phyloP scores from a whole-genome alignment of 2,329 filamentous ascomycete genomes.

The Samsoniella hepiali region DNA sequence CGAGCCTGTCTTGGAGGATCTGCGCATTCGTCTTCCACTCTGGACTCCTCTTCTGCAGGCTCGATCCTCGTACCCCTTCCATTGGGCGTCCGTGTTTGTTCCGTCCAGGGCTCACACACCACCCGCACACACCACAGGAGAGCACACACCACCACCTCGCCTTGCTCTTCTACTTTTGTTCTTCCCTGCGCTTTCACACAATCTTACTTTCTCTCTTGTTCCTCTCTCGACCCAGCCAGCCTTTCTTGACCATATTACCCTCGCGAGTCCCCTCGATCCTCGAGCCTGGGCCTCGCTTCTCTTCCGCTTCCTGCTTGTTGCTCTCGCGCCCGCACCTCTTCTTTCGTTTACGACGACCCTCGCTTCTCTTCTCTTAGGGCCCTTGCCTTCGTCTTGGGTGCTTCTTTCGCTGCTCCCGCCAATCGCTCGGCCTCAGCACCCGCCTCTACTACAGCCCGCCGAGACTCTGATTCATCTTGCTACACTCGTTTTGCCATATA shows the following conservation, averaged over 20 bases:
- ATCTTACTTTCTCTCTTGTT: conserved; percentile 18
- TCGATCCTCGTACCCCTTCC: not conserved
- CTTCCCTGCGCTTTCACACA: conserved; percentile 18
- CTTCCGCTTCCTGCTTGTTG: conserved; percentile 13
- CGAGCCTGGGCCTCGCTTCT: conserved; percentile 17
- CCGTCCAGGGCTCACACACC: not conserved
- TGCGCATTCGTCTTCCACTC: not conserved
- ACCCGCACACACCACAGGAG: not conserved
- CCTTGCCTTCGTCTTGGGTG: not conserved
- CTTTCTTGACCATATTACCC: conserved; percentile 5
- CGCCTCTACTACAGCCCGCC: not conserved
- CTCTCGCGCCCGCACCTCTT: conserved; percentile 19
- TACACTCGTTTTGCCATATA: conserved; percentile 2
- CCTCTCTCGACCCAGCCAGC: conserved; percentile 14
- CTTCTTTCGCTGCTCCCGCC: not conserved
- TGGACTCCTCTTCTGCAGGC: conserved; percentile 8
- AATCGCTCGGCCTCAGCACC: not conserved
- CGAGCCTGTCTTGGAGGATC: not conserved
- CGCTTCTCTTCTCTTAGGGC: conserved; percentile 12
- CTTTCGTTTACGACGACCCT: conserved; percentile 14
- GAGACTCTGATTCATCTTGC: not conserved
- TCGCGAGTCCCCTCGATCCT: conserved; percentile 7
- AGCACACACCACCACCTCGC: not conserved
- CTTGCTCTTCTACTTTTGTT: conserved; percentile 18
- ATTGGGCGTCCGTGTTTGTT: conserved; percentile 6